Percentiles rank a stretch among this genome's conserved stretches.
These are phyloP conservation scores for Cordyceps javanica DNA, from an alignment of 2,329 filamentous ascomycete species.

Conservation along the genomic window DNA sequence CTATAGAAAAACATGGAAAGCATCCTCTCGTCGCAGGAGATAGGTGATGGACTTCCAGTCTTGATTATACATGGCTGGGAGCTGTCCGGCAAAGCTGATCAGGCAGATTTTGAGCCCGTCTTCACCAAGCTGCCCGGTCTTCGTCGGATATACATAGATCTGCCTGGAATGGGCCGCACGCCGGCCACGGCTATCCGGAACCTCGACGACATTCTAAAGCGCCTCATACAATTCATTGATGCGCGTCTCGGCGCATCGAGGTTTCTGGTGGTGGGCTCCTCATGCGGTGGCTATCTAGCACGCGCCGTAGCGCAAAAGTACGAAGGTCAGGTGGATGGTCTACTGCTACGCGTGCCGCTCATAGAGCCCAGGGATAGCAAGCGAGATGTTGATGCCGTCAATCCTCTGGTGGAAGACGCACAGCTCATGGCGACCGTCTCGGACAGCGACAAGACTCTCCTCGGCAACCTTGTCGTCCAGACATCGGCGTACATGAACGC, in stretches of 20 bases:
- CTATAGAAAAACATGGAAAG: conserved; percentile 8
- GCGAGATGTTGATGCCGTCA: conserved; percentile 10
- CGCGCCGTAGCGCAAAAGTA: conserved; percentile 12
- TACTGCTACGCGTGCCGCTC: conserved; percentile 14
- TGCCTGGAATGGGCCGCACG: conserved; percentile 14
- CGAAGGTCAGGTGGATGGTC: conserved; percentile 10
- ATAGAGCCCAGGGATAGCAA: conserved; percentile 12
- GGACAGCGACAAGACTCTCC: conserved; percentile 3
- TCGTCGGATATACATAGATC: conserved; percentile 14
- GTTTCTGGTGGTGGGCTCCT: conserved; percentile 14
- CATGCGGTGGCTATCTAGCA: conserved; percentile 15
- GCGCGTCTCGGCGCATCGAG: not conserved
- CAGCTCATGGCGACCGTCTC: conserved; percentile 8
- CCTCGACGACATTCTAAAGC: conserved; percentile 12
- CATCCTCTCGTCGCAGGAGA: conserved; percentile 7
- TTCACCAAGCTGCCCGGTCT: conserved; percentile 12
- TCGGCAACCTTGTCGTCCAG: conserved; percentile 13
- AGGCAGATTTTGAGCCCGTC: conserved; percentile 15
- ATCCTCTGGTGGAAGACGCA: conserved; percentile 6
- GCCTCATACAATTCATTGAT: conserved; percentile 9
- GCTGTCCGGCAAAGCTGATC: conserved; percentile 6
- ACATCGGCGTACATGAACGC: conserved; percentile 9
- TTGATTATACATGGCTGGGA: conserved; percentile 15
- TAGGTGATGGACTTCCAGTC: conserved; percentile 13
- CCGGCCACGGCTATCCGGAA: conserved; percentile 4